phyloP scores from a whole-genome alignment of 345 rosid genomes.

The Streptanthus diversifolius region DNA sequence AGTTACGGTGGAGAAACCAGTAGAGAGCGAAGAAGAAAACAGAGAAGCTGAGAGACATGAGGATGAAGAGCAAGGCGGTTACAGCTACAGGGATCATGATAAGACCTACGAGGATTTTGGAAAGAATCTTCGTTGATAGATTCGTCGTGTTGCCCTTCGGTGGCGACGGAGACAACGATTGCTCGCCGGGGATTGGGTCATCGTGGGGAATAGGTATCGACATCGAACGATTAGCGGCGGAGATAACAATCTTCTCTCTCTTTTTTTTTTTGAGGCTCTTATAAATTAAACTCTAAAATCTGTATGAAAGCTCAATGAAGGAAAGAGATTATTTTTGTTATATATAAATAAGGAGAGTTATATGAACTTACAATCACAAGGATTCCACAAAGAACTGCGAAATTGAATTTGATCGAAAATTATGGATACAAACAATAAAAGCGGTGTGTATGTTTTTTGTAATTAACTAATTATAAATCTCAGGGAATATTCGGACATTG shows the following conservation, averaged over 20 bases:
- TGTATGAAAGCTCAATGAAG: background rate
- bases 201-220: conserved; percentile 3
- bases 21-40: conserved; percentile 55
- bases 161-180: conserved; percentile 16
- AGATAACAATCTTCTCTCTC: conserved; percentile 3
- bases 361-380: background rate
- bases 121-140: conserved; percentile 46
- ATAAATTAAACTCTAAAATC: background rate
- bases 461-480: background rate
- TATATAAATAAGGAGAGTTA: background rate
- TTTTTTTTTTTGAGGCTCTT: background rate
- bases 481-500: conserved; percentile 28
- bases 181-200: conserved; percentile 21
- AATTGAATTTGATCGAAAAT: background rate
- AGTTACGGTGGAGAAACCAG: conserved; percentile 45
- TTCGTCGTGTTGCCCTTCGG: conserved; percentile 42
- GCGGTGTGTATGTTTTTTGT: background rate
- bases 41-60: conserved; percentile 53
- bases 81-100: conserved; percentile 57
- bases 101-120: conserved; percentile 52
- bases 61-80: conserved; percentile 57
- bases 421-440: background rate
- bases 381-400: background rate
- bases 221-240: conserved; percentile 21
- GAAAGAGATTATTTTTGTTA: no score